phyloP scores from a whole-genome alignment of 257 asterid genomes.

The Apocynum venetum region DNA sequence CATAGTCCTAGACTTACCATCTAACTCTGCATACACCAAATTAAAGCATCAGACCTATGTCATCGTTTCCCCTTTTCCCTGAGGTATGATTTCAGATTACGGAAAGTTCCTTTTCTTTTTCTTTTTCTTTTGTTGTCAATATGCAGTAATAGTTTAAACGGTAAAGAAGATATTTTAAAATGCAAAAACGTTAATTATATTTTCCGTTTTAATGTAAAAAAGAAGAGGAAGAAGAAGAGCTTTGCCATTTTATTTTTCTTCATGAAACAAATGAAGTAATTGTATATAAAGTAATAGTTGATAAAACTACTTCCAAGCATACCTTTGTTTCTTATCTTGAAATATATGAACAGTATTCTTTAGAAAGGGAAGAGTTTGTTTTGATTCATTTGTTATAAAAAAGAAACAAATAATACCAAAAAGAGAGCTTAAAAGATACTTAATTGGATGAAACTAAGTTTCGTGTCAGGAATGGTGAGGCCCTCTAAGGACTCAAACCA shows the following conservation, averaged over 20 bases:
- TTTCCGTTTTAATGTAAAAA: no score
- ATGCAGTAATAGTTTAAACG: no score
- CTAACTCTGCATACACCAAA: neutral
- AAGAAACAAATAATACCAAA: neutral
- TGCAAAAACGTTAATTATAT: no score
- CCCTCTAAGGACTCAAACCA: neutral
- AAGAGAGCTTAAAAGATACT: slow-evolving; percentile 8
- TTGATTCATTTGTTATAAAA: neutral
- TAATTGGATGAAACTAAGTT: slow-evolving; percentile 8
- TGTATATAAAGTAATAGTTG: neutral
- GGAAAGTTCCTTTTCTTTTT: no score
- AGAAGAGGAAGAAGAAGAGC: no score
- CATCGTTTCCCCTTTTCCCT: neutral
- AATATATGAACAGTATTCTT: neutral
- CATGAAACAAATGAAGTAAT: no score
- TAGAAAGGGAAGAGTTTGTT: neutral
- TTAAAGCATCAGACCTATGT: neutral
- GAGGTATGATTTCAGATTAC: no score
- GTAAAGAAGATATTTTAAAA: no score
- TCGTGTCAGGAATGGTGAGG: slow-evolving; percentile 12
- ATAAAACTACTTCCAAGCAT: neutral
- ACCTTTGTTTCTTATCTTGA: neutral
- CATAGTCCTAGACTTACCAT: neutral
- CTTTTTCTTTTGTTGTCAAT: no score
- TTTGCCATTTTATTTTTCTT: no score